Evolutionary conservation across 2,329 filamentous ascomycete species (phyloP).

Genomic region (Kalmusia sp.): DNA sequence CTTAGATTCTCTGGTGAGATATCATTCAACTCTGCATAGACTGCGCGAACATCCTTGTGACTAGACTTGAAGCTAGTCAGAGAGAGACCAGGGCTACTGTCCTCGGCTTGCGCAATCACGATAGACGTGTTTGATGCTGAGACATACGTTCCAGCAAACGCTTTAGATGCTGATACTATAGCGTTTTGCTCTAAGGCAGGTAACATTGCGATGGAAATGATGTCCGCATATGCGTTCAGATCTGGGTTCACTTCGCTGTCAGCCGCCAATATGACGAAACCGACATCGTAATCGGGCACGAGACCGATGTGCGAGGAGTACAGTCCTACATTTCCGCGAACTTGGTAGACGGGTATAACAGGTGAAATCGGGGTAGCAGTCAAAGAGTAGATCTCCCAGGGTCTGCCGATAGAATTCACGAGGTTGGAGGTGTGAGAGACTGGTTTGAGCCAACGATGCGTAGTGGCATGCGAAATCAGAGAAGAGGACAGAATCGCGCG

Average conservation of each 20-base stretch:
- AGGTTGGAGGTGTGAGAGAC: slow-evolving; percentile 43
- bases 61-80: background rate
- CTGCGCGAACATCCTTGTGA: slow-evolving; percentile 2
- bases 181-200: slow-evolving; percentile 21
- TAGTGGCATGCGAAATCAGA: slow-evolving; percentile 19
- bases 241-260: slow-evolving; percentile 22
- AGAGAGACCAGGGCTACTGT: slow-evolving; percentile 8
- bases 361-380: slow-evolving; percentile 10
- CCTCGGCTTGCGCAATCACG: slow-evolving; percentile 1
- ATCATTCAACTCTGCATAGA: slow-evolving; percentile 5
- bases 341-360: slow-evolving; percentile 47
- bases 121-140: background rate
- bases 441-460: slow-evolving; percentile 21
- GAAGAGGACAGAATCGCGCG: slow-evolving; percentile 15
- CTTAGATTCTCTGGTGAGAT: slow-evolving; percentile 12
- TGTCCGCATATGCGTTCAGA: slow-evolving; percentile 16
- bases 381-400: slow-evolving; percentile 49
- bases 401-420: slow-evolving; percentile 43
- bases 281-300: slow-evolving; percentile 51
- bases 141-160: slow-evolving; percentile 10
- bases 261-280: slow-evolving; percentile 48
- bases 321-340: slow-evolving; percentile 49
- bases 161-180: slow-evolving; percentile 22
- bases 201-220: slow-evolving; percentile 11
- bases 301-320: slow-evolving; percentile 50